phyloP scores from a whole-genome alignment of 257 asterid genomes.

The Knoxia roxburghii region DNA sequence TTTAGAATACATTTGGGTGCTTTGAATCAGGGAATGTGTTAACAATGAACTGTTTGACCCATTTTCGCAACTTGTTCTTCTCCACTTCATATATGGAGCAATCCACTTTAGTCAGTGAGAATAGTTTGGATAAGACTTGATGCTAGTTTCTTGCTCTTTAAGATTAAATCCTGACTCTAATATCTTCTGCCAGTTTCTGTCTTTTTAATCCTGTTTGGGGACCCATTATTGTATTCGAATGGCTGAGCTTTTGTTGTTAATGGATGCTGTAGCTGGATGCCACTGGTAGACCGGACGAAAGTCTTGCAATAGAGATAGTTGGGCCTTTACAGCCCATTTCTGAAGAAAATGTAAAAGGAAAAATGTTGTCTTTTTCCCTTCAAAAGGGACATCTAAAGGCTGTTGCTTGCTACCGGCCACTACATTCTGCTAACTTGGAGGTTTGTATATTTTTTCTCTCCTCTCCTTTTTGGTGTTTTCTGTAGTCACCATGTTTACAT shows the following conservation, averaged over 20 bases:
- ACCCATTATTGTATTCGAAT: neutral
- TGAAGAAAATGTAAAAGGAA: conserved; percentile 74
- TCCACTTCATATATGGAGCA: neutral
- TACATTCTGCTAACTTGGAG: conserved; percentile 89
- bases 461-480: neutral
- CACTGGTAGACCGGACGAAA: conserved; percentile 96
- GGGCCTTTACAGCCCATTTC: conserved; percentile 80
- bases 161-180: neutral
- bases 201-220: neutral
- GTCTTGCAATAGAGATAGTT: conserved; percentile 76
- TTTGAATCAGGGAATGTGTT: neutral
- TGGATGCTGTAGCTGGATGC: conserved; percentile 79
- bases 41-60: neutral
- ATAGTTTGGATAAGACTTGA: neutral
- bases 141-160: neutral
- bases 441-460: conserved; percentile 23
- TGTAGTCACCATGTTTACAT: neutral
- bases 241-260: conserved; percentile 17
- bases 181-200: neutral
- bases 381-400: conserved; percentile 98
- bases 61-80: neutral
- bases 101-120: neutral
- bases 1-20: neutral
- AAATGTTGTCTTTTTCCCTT: conserved; percentile 76
- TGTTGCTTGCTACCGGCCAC: conserved; percentile 71